Base-by-base conservation (phyloP, 2,329 filamentous ascomycete species). In the Arthroderma uncinatum region DNA sequence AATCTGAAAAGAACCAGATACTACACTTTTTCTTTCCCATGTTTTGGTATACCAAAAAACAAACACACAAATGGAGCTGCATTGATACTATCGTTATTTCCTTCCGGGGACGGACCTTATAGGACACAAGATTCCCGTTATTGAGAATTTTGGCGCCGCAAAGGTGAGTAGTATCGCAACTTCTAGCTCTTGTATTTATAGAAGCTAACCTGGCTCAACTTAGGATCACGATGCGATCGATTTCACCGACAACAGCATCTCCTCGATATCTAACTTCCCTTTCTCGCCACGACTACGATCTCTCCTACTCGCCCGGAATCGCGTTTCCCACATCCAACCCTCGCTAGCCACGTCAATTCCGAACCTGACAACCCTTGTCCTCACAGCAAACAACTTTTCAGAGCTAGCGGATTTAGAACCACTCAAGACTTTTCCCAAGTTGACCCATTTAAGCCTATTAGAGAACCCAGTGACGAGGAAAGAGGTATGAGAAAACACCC, bases 181-280 rank as follows among this genome's bases (percentile, higher is more conserved):
- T 39, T 44, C 39, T 47, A 4, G 37, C 44, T 37, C 2, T 10
- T 16, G n/a, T 10, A 34, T 14, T 10, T 1, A n/a, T 34, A 12
- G 23, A 30, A 50, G 23, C 28, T 50, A 21, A 50, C n/a, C 3
- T n/a, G 25, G 8, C 9, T 2, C 10, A 14, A n/a, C n/a, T n/a
- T 66, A 94, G 89, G 89, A 91, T 66, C 90, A 94, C 81, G 93
- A 97, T 78, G 85, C 89, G 63, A 94, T 98, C 79, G 93, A 98
- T 76, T 85, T 98, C 67, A 97, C 93, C 73, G 93, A 98, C 79
- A 98, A 98, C 73, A 91, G 96, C 74, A 92, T 98, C 68, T 83
- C 88, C 65, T 79, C 86, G 53, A 82, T 98, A 62, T 86, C 85
- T 63, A 96, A 96, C 76, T 95, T 98, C 71, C 93, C 93, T 2